Base-by-base conservation (phyloP, 2,329 filamentous ascomycete genomes). In the Xylaria sp. region DNA sequence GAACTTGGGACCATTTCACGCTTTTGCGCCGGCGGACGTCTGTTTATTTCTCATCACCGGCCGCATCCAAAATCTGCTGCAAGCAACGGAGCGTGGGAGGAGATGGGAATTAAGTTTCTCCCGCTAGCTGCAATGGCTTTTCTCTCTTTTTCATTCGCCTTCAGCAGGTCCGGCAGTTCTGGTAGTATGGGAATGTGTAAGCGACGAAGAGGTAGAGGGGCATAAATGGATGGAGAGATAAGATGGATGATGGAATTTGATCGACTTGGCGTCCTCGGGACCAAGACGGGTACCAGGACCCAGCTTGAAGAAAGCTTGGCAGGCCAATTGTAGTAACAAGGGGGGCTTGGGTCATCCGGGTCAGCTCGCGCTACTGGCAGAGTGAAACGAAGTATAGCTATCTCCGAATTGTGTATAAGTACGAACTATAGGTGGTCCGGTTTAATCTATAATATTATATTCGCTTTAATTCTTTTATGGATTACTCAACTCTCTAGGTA, bases 171-270 rank as follows among this genome's bases (percentile, higher is more conserved):
- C 57, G 57, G 17, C 38, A 33, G 40, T 31, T 31, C 56, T 23
- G 48, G 51, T 6, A 17, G 42, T 49, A 48, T 46, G 31, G 17
- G 31, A n/a, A 46, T 63, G 53, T 20, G 59, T 36, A 62, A 57
- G 53, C 38, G 40, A 42, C 54, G 23, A 17, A 28, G 58, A 53
- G 59, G 54, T 63, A 61, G 66, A 68, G 66, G 66, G 66, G 66
- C 61, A 68, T 49, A 26, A 38, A 62, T 28, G 53, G 40, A 58
- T 63, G 36, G 56, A 67, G 49, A 60, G 61, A 67, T 64, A 60
- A 67, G 65, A 68, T 68, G 61, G 65, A 68, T 68, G 61, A 51
- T 64, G 66, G 66, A 53, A 61, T 68, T 64, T 60, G 46, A 54
- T 62, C 59, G 38, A 62, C 65, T 67, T 67, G 65, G 66, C 66